These are phyloP conservation scores for Aspergillus versicolor DNA, from an alignment of 2,329 filamentous ascomycete species.

Conservation along the genomic window DNA sequence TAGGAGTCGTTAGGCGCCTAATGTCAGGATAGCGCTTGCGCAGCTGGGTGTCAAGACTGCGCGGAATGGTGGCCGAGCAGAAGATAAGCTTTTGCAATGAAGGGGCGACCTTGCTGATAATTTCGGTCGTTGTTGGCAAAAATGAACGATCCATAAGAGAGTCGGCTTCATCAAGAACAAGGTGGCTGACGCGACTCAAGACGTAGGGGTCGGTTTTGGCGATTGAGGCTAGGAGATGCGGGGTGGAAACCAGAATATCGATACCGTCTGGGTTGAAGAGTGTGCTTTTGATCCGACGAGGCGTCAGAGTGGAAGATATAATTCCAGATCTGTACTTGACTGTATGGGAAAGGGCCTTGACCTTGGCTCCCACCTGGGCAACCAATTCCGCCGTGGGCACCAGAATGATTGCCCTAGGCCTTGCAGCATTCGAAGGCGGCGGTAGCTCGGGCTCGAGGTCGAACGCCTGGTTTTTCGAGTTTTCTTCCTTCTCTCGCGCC, in stretches of 20 bases:
- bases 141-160: constrained; percentile 94
- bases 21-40: constrained; percentile 78
- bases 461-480: constrained; percentile 58
- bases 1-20: constrained; percentile 84
- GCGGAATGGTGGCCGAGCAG: constrained; percentile 94
- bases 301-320: constrained; percentile 74
- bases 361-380: constrained; percentile 75
- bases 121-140: constrained; percentile 73
- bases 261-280: constrained; percentile 79
- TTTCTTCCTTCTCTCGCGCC: constrained; percentile 53
- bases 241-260: constrained; percentile 83
- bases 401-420: constrained; percentile 80
- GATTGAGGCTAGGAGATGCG: constrained; percentile 84
- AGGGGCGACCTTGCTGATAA: constrained; percentile 78
- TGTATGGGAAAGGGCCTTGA: constrained; percentile 79
- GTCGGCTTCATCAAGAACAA: constrained; percentile 93
- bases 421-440: constrained; percentile 68
- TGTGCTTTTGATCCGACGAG: constrained; percentile 77
- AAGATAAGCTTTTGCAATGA: constrained; percentile 84
- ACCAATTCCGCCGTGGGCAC: constrained; percentile 93
- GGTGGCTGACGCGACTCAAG: constrained; percentile 82
- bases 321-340: constrained; percentile 83
- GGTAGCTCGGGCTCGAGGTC: constrained; percentile 59
- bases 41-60: constrained; percentile 83
- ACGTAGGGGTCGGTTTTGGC: constrained; percentile 88